Evolutionary conservation across 306 rosid genomes (phyloP), one percentile per base, ranked within the genome.

Genomic region (Nissolia schottii): DNA sequence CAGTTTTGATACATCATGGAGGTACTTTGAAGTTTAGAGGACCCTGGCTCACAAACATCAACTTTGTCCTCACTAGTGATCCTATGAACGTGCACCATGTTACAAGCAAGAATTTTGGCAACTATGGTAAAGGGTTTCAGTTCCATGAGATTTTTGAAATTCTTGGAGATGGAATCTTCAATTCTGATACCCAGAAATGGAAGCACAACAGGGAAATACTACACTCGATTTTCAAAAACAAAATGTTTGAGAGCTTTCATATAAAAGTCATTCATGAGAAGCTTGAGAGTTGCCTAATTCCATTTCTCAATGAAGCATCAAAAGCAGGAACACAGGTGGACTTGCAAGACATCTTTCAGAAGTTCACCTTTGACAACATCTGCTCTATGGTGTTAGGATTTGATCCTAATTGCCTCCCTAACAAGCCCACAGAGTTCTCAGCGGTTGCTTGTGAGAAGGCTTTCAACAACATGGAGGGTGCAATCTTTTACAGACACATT

Each of bases 51-150:
- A 25, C 81, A 34, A 58, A 71, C 6, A 34, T 22, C 2, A 25
- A 25, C 34, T 68, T 24, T 66, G 14, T 78, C 5, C 0, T 69
- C 7, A 85, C 89, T 0, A 50, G 69, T 0, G 82, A 87, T 53
- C 83, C 86, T 13, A 19, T 37, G 24, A 87, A 87, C 6, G 74
- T 87, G 24, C 43, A 80, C 25, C 77, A 70, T 16, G 34, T 75
- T 2, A 31, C 55, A 0, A 69, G 77, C 61, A 80, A 45, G 64
- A 70, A 75, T 5, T 69, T 62, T 6, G 12, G 0, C 57, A 70
- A 80, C 56, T 80, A 75, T 25, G 40, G 66, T 0, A 80, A 75
- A 37, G 74, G 84, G 12, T 5, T 23, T 0, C 8, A 55, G 38
- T 28, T 63, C 15, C 48, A 23, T 19, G 80, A 80, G 2, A 69